These are phyloP conservation scores for Clathrus columnatus DNA, from an alignment of 768 basidiomycete species.

Conservation along the genomic window DNA sequence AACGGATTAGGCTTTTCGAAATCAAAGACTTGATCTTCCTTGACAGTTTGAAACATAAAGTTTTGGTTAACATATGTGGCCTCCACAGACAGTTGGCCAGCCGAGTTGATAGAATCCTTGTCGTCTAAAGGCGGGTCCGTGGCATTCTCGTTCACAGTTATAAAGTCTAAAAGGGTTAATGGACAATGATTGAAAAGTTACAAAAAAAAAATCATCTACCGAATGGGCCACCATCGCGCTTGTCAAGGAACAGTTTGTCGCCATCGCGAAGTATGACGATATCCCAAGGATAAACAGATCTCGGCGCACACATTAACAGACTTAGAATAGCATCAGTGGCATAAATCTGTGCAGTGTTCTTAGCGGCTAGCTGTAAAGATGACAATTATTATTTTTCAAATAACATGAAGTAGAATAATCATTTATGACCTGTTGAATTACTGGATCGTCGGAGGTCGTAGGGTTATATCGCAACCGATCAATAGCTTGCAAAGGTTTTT, in stretches of 20 bases:
- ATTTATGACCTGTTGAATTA: slow-evolving; percentile 76
- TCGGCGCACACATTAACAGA: slow-evolving; percentile 91
- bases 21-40: slow-evolving; percentile 59
- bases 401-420: slow-evolving; percentile 1
- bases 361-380: slow-evolving; percentile 56
- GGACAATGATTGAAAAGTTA: not conserved
- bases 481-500: slow-evolving; percentile 81
- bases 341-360: slow-evolving; percentile 79
- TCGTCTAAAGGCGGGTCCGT: slow-evolving; percentile 90
- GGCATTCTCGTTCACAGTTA: slow-evolving; percentile 98
- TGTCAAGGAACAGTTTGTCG: slow-evolving; percentile 91
- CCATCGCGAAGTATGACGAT: slow-evolving; percentile 92
- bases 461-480: slow-evolving; percentile 97
- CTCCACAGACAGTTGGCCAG: slow-evolving; percentile 88
- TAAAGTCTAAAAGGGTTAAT: slow-evolving; percentile 43
- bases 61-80: slow-evolving; percentile 99
- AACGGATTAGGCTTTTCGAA: slow-evolving; percentile 91
- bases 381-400: slow-evolving; percentile 10
- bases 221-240: slow-evolving; percentile 94
- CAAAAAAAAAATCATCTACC: slow-evolving; percentile 24
- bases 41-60: slow-evolving; percentile 92
- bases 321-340: slow-evolving; percentile 93
- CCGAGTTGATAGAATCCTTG: slow-evolving; percentile 81
- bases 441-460: slow-evolving; percentile 94
- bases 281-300: slow-evolving; percentile 98